Conservation (phyloP, 1,284 basidiomycete genomes). For the Cutaneotrichosporon sp. region DNA sequence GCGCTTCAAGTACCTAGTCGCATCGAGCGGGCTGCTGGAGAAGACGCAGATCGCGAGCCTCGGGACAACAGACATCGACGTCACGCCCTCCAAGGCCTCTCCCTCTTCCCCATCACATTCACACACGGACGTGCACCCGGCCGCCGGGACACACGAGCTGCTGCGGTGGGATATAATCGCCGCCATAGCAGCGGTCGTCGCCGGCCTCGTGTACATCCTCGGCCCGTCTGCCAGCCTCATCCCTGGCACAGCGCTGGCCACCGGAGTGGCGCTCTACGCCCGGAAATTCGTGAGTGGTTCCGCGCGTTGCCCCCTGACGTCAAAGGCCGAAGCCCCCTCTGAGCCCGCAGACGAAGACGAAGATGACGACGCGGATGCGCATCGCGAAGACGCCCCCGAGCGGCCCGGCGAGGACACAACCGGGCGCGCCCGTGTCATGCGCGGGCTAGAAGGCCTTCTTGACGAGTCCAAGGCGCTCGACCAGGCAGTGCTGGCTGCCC, state of each 20-base stretch:
- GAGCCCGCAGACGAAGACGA: neutral
- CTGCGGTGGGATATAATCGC: slow-evolving; percentile 11
- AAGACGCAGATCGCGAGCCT: slow-evolving; percentile 17
- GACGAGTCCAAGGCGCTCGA: slow-evolving; percentile 28
- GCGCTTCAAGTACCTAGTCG: slow-evolving; percentile 47
- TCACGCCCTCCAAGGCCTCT: neutral
- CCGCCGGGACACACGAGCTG: neutral
- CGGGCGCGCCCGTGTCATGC: slow-evolving; percentile 7
- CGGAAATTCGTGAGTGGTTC: neutral
- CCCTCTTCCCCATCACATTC: neutral
- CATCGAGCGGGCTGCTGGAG: slow-evolving; percentile 45
- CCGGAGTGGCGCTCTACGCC: neutral
- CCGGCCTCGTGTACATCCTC: slow-evolving; percentile 3
- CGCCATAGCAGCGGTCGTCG: slow-evolving; percentile 2
- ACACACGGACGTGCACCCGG: neutral
- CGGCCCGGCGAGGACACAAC: neutral
- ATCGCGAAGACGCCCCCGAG: neutral
- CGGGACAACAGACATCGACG: neutral
- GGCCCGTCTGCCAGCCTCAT: neutral
- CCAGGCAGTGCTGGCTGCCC: slow-evolving; percentile 28
- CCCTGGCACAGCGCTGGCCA: neutral
- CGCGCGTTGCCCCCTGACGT: neutral
- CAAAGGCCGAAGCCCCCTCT: neutral
- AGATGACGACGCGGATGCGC: neutral
- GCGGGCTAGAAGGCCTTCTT: slow-evolving; percentile 24